Conservation (phyloP, 2,329 filamentous ascomycete species). For the Ceratocystis cubensis region DNA sequence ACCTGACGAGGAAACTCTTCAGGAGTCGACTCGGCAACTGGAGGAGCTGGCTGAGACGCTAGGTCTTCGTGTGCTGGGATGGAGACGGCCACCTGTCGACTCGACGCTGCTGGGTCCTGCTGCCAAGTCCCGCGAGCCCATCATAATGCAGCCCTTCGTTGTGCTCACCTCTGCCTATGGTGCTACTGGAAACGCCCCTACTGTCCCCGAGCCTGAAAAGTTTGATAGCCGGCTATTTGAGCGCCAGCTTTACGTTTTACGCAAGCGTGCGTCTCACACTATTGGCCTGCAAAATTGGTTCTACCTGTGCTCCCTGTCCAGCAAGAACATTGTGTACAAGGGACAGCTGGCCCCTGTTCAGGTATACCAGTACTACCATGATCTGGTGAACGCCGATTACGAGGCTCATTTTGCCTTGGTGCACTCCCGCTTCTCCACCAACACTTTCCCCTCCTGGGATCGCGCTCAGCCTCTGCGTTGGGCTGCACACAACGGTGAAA, state of each 20-base stretch:
- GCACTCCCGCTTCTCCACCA: constrained; percentile 94
- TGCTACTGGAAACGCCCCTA: constrained; percentile 56
- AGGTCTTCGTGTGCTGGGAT: constrained; percentile 82
- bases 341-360: constrained; percentile 87
- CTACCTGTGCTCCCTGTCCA: constrained; percentile 90
- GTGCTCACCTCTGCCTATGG: constrained; percentile 80
- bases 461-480: constrained; percentile 90
- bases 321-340: constrained; percentile 99
- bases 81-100: constrained; percentile 90
- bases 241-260: constrained; percentile 82
- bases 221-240: constrained; percentile 85
- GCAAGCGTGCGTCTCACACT: constrained; percentile 88
- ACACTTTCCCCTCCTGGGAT: constrained; percentile 98
- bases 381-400: constrained; percentile 92
- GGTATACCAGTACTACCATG: constrained; percentile 97
- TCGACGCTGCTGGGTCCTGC: constrained; percentile 86
- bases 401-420: constrained; percentile 94
- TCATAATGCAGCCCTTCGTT: constrained; percentile 90
- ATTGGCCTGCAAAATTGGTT: constrained; percentile 98
- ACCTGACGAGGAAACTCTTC: constrained; percentile 78
- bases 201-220: constrained; percentile 55
- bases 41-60: constrained; percentile 84
- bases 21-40: constrained; percentile 83
- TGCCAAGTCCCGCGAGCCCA: constrained; percentile 84
- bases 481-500: constrained; percentile 97